Conservation (phyloP, 495 filamentous ascomycete genomes). For the Aspergillus indologenus region DNA sequence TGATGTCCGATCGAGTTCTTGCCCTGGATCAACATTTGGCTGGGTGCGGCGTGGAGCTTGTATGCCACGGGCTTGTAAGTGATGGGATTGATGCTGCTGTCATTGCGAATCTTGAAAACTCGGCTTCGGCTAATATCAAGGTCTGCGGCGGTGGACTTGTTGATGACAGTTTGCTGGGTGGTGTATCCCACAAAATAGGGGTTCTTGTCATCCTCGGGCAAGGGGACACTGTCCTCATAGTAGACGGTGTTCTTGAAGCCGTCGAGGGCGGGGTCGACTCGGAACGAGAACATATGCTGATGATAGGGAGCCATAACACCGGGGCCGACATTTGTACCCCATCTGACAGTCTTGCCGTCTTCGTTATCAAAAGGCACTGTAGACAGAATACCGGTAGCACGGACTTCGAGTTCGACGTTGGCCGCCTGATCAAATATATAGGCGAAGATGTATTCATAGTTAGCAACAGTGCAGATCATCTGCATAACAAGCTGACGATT, state of each 20-base stretch:
- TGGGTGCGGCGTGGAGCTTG: constrained; percentile 69
- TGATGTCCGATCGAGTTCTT: constrained; percentile 63
- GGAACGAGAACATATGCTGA: constrained; percentile 88
- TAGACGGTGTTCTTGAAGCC: constrained; percentile 69
- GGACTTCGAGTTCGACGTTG: constrained; percentile 74
- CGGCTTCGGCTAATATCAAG: constrained; percentile 61
- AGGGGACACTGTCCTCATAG: constrained; percentile 68
- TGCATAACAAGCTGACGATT: constrained; percentile 65
- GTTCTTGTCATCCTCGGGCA: constrained; percentile 72
- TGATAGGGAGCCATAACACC: constrained; percentile 78
- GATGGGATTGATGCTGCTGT: constrained; percentile 60
- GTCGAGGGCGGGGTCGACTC: constrained; percentile 79
- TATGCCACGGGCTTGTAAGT: constrained; percentile 77
- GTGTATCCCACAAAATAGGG: constrained; percentile 77
- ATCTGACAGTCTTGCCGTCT: constrained; percentile 57
- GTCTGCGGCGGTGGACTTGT: constrained; percentile 60
- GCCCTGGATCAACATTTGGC: constrained; percentile 78
- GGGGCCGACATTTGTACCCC: constrained; percentile 83
- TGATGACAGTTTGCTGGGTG: constrained; percentile 57
- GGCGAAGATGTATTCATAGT: constrained; percentile 82
- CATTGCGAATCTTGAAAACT: constrained; percentile 78
- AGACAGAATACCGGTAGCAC: constrained; percentile 82
- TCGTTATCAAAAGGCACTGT: constrained; percentile 72
- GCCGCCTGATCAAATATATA: constrained; percentile 86
- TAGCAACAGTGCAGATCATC: constrained; percentile 73